Evolutionary conservation across 176 grass and related monocot genomes (phyloP).

Genomic region (Phragmites australis): DNA sequence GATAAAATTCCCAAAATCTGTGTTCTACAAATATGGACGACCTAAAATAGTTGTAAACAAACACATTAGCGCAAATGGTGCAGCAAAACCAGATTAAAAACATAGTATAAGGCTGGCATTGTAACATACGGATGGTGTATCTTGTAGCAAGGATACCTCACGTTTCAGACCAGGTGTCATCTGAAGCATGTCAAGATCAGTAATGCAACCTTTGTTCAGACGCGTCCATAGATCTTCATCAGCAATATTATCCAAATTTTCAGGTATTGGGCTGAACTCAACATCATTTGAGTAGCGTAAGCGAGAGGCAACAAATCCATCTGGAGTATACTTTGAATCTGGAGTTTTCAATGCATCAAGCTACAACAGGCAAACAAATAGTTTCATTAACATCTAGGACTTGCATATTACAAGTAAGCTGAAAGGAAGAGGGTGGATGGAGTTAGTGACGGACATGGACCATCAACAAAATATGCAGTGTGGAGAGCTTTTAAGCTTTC

Average conservation of each 20-base stretch:
- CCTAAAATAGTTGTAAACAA: slow-evolving; percentile 12
- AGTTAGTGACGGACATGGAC: slow-evolving; percentile 9
- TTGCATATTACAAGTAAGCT: slow-evolving; percentile 4
- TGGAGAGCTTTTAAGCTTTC: not conserved
- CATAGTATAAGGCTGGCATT: not conserved
- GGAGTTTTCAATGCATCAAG: slow-evolving; percentile 68
- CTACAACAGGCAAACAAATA: slow-evolving; percentile 36
- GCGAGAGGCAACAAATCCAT: slow-evolving; percentile 60
- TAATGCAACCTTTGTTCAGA: slow-evolving; percentile 78
- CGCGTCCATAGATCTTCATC: slow-evolving; percentile 73
- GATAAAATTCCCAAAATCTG: not conserved
- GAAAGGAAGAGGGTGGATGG: slow-evolving; percentile 9
- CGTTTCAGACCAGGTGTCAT: slow-evolving; percentile 64
- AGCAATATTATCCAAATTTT: slow-evolving; percentile 56
- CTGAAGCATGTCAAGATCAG: slow-evolving; percentile 77
- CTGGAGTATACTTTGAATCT: slow-evolving; percentile 50
- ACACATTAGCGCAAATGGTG: not conserved
- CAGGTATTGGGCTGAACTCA: slow-evolving; percentile 66
- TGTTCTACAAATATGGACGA: not conserved
- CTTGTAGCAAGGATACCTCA: slow-evolving; percentile 23
- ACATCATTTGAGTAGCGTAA: slow-evolving; percentile 50
- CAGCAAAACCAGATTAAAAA: not conserved
- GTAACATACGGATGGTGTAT: slow-evolving; percentile 51
- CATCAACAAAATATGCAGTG: not conserved
- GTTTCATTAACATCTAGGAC: not conserved